Percentiles rank a stretch among this genome's conserved stretches.
These are phyloP conservation scores for Ophiocordyceps camponoti-leonardi DNA, from an alignment of 2,329 filamentous ascomycete genomes.

Conservation along the genomic window DNA sequence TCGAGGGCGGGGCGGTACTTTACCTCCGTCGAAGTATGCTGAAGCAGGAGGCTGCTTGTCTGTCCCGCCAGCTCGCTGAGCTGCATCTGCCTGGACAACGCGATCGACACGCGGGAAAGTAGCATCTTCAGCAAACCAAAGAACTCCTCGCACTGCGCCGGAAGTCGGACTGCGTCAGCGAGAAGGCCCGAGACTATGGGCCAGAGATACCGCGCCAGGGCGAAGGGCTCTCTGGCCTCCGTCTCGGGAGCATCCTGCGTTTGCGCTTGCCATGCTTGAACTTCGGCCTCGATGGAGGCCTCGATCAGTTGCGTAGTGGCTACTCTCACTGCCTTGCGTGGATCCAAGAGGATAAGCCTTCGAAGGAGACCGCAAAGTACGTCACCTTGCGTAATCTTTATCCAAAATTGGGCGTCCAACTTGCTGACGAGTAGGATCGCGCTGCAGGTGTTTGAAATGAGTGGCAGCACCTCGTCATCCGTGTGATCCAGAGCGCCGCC, in stretches of 20 bases:
- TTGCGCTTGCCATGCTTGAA: slow-evolving; percentile 1
- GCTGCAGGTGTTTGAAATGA: slow-evolving; percentile 11
- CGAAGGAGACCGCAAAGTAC: slow-evolving; percentile 8
- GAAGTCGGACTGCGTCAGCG: slow-evolving; percentile 11
- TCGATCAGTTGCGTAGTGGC: slow-evolving; percentile 17
- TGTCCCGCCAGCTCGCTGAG: slow-evolving; percentile 12
- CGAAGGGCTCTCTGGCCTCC: not conserved
- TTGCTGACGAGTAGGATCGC: slow-evolving; percentile 13
- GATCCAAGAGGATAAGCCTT: slow-evolving; percentile 11
- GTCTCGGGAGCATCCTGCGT: not conserved
- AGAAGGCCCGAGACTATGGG: slow-evolving; percentile 16
- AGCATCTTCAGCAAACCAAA: slow-evolving; percentile 24
- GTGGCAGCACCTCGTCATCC: slow-evolving; percentile 9
- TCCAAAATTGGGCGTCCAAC: slow-evolving; percentile 12
- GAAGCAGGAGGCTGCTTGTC: slow-evolving; percentile 16
- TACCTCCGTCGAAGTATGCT: slow-evolving; percentile 23
- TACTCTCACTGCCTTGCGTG: slow-evolving; percentile 10
- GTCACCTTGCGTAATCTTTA: slow-evolving; percentile 7
- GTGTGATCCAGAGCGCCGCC: slow-evolving; percentile 7
- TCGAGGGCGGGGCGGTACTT: slow-evolving; percentile 1
- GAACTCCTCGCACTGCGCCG: slow-evolving; percentile 25
- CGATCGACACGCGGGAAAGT: slow-evolving; percentile 16
- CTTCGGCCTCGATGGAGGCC: slow-evolving; percentile 6
- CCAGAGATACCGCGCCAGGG: slow-evolving; percentile 13
- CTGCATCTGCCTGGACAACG: slow-evolving; percentile 12